Conservation (phyloP, 1,139 yeast genomes). For the Geotrichum cucujoidarum region DNA sequence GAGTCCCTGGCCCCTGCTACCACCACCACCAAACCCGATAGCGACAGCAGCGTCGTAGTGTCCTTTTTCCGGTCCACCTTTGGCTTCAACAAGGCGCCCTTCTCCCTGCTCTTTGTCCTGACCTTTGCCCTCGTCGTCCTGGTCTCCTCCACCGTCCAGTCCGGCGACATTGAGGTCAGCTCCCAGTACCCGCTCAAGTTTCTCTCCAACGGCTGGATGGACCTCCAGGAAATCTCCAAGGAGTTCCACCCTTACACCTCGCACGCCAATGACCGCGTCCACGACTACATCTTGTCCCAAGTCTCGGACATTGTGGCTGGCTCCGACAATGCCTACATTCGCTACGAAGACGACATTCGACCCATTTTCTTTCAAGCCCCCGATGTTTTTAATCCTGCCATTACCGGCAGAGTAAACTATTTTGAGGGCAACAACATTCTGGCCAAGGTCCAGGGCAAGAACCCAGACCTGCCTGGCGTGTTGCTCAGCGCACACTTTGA, state of each 20-base stretch:
- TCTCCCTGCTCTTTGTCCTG: constrained; percentile 27
- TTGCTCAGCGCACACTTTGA: constrained; percentile 83
- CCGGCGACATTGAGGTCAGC: constrained; percentile 22
- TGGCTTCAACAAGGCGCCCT: constrained; percentile 30
- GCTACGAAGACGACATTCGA: constrained; percentile 48
- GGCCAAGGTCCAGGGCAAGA: constrained; percentile 64
- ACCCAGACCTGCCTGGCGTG: constrained; percentile 56
- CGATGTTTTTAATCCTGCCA: constrained; percentile 43
- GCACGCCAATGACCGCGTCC: constrained; percentile 68
- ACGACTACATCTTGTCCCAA: constrained; percentile 54
- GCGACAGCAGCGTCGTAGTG: neutral
- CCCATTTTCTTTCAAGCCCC: constrained; percentile 46
- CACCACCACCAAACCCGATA: neutral
- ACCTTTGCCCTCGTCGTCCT: constrained; percentile 21
- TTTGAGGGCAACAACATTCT: constrained; percentile 76
- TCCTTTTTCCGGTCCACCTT: constrained; percentile 22
- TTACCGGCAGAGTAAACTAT: constrained; percentile 50
- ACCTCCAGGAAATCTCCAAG: constrained; percentile 60
- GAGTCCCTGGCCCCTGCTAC: too few relatives aligned
- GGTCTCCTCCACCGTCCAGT: constrained; percentile 16
- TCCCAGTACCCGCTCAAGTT: constrained; percentile 22
- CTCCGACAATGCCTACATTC: constrained; percentile 40
- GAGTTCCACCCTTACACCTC: constrained; percentile 76
- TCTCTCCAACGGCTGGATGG: constrained; percentile 57
- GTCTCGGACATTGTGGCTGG: constrained; percentile 38